A percentile compares a stretch with the other conserved stretches of the same genome.
These are phyloP conservation scores for Trichophyton schoenleinii DNA, from an alignment of 2,329 filamentous ascomycete genomes.

Conservation along the genomic window DNA sequence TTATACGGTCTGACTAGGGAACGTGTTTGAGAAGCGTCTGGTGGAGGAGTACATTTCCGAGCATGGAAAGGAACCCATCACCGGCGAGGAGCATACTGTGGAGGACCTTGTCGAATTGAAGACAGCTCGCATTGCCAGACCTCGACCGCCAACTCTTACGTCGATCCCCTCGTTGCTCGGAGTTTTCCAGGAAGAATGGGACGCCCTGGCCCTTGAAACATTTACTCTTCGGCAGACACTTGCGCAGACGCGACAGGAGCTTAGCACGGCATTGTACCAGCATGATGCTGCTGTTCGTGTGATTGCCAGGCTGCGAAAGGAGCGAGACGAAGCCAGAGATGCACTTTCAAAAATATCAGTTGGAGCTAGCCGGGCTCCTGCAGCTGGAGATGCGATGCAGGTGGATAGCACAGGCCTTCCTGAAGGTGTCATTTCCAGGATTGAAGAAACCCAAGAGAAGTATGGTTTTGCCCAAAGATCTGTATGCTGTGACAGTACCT, in stretches of 20 bases:
- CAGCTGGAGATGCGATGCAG: constrained; percentile 75
- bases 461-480: constrained; percentile 28
- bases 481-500: constrained; percentile 10
- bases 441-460: constrained; percentile 71
- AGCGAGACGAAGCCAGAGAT: constrained; percentile 84
- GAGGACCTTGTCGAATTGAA: constrained; percentile 86
- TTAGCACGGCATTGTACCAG: constrained; percentile 88
- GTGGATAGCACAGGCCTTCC: constrained; percentile 71
- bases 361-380: constrained; percentile 39
- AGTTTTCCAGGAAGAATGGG: constrained; percentile 98
- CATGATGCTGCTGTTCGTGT: constrained; percentile 94
- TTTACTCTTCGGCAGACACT: constrained; percentile 85
- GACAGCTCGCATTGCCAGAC: constrained; percentile 68
- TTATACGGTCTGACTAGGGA: constrained; percentile 44
- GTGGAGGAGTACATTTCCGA: constrained; percentile 92
- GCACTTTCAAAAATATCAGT: constrained; percentile 77
- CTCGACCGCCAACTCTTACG: constrained; percentile 82
- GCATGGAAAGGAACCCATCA: constrained; percentile 83
- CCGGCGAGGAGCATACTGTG: constrained; percentile 65
- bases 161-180: constrained; percentile 90
- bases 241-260: constrained; percentile 78
- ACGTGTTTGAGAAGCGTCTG: constrained; percentile 86
- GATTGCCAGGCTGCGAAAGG: constrained; percentile 78
- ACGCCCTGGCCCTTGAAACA: constrained; percentile 79
- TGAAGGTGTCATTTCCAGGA: constrained; percentile 54